Evolutionary conservation across 2,329 filamentous ascomycete genomes (phyloP).

Genomic region (Akanthomyces lecanii): DNA sequence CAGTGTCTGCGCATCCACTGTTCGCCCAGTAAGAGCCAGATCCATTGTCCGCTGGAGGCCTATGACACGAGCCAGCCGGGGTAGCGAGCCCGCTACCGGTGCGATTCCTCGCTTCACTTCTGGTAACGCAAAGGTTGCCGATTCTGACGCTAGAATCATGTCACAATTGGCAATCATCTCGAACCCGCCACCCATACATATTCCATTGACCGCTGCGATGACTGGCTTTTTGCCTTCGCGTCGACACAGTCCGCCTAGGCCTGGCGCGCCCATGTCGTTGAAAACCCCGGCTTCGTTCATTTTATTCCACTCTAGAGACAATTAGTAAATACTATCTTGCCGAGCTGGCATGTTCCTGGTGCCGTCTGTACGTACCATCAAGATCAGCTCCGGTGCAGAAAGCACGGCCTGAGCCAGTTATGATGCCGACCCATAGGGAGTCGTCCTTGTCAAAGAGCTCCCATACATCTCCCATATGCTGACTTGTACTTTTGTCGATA

Average conservation of each 20-base stretch:
- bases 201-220: conserved; percentile 69
- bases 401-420: not conserved
- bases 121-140: conserved; percentile 61
- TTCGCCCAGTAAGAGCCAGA: conserved; percentile 60
- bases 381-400: conserved; percentile 11
- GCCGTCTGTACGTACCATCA: not conserved
- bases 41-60: conserved; percentile 63
- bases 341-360: not conserved
- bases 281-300: not conserved
- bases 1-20: conserved; percentile 46
- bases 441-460: conserved; percentile 4
- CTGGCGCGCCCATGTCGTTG: conserved; percentile 7
- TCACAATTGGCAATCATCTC: conserved; percentile 68
- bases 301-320: conserved; percentile 2
- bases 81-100: conserved; percentile 64
- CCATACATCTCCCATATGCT: not conserved
- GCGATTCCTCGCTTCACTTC: conserved; percentile 68
- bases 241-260: conserved; percentile 59
- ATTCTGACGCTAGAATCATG: conserved; percentile 55
- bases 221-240: conserved; percentile 66
- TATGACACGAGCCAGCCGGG: conserved; percentile 58
- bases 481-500: not conserved
- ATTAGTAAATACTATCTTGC: not conserved
- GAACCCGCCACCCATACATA: conserved; percentile 68
- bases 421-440: not conserved